Evolutionary conservation across 1,284 basidiomycete species (phyloP).

Genomic region (Mycena citricolor): DNA sequence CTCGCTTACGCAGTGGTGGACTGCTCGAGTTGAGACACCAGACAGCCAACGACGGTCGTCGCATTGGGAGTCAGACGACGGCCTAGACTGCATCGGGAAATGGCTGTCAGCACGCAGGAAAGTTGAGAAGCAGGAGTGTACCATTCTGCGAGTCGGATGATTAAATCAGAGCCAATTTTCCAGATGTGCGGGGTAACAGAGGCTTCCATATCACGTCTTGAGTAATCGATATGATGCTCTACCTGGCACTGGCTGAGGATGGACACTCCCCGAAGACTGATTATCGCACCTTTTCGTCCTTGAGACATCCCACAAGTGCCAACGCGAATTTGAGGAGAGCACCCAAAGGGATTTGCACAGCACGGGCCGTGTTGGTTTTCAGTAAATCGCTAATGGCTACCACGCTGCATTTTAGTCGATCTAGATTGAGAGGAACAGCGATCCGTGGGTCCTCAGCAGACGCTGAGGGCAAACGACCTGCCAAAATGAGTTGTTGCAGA

Average conservation of each 20-base stretch:
- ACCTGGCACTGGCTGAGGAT: slow-evolving; percentile 35
- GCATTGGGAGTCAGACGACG: slow-evolving; percentile 54
- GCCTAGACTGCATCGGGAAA: slow-evolving; percentile 41
- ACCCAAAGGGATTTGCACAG: slow-evolving; percentile 76
- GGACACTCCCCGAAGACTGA: slow-evolving; percentile 17
- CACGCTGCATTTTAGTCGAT: slow-evolving; percentile 58
- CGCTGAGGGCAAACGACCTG: slow-evolving; percentile 21
- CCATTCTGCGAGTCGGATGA: slow-evolving; percentile 50
- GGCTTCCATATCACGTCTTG: slow-evolving; percentile 52
- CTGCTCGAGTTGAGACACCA: slow-evolving; percentile 65
- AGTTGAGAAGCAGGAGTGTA: slow-evolving; percentile 28
- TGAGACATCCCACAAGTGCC: slow-evolving; percentile 55
- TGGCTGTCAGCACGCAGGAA: too few relatives aligned
- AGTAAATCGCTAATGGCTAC: slow-evolving; percentile 54
- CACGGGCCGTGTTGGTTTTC: slow-evolving; percentile 54
- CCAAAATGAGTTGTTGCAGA: background rate
- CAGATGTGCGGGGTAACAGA: slow-evolving; percentile 55
- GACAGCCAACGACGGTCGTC: slow-evolving; percentile 45
- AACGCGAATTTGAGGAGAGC: slow-evolving; percentile 49
- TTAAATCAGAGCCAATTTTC: slow-evolving; percentile 50
- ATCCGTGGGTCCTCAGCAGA: slow-evolving; percentile 38
- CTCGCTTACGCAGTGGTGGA: slow-evolving; percentile 46
- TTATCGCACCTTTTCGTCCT: slow-evolving; percentile 49
- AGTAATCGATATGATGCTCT: slow-evolving; percentile 48
- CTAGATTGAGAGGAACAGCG: slow-evolving; percentile 54